phyloP scores from a whole-genome alignment of 1,139 yeast genomes.

The Protomyces pachydermus region DNA sequence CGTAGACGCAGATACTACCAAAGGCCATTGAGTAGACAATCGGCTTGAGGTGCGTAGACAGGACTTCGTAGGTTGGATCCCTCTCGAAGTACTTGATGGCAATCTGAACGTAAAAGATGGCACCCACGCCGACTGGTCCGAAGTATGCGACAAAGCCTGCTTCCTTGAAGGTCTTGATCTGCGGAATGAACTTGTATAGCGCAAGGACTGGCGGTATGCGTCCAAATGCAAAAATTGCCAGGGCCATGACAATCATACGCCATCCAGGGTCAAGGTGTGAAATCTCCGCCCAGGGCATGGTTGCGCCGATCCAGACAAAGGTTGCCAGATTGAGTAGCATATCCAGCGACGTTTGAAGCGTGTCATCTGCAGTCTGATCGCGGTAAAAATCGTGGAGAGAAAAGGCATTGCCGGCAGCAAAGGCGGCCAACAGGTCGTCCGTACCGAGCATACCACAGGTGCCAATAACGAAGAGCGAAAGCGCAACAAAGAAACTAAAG shows the following conservation, averaged over 20 bases:
- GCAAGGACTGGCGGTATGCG: constrained; percentile 41
- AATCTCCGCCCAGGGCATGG: constrained; percentile 41
- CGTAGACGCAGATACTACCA: constrained; percentile 37
- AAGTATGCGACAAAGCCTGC: constrained; percentile 44
- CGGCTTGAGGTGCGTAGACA: constrained; percentile 34
- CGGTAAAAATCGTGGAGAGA: constrained; percentile 42
- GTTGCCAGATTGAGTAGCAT: constrained; percentile 40
- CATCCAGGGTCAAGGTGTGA: constrained; percentile 33
- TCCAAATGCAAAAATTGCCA: constrained; percentile 39
- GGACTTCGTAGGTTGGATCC: constrained; percentile 25
- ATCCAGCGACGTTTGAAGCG: constrained; percentile 39
- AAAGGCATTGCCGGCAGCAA: constrained; percentile 37
- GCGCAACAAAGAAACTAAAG: constrained; percentile 35
- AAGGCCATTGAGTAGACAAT: constrained; percentile 37
- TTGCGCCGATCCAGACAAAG: constrained; percentile 42
- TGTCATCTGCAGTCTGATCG: constrained; percentile 37
- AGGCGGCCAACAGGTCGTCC: constrained; percentile 43
- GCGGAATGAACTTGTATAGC: constrained; percentile 41
- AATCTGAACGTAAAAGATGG: constrained; percentile 37
- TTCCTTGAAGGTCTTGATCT: constrained; percentile 41
- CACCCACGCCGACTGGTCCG: constrained; percentile 49
- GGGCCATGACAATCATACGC: constrained; percentile 39
- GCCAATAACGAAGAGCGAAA: constrained; percentile 38
- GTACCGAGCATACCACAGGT: constrained; percentile 43
- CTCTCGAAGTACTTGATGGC: constrained; percentile 32